Evolutionary conservation across 2,329 filamentous ascomycete species (phyloP).

Genomic region (Penicillium sp.): DNA sequence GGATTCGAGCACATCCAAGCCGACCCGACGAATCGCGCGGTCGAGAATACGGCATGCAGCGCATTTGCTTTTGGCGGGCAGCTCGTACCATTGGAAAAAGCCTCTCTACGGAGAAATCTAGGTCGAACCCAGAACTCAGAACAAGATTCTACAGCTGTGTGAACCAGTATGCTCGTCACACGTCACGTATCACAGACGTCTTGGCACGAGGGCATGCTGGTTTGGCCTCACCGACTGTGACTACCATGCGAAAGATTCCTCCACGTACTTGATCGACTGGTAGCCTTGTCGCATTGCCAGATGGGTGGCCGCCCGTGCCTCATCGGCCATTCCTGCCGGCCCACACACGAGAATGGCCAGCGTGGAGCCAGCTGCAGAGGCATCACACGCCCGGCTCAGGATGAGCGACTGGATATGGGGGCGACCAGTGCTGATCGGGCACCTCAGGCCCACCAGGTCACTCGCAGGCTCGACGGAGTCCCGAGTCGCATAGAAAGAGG

Average conservation of each 20-base stretch:
- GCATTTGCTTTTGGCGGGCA: neutral
- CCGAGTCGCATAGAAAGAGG: constrained; percentile 36
- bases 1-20: neutral
- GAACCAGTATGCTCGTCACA: neutral
- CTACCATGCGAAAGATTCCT: constrained; percentile 51
- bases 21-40: neutral
- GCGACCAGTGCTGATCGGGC: constrained; percentile 38
- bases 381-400: constrained; percentile 36
- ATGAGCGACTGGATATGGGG: constrained; percentile 45
- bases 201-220: neutral
- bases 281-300: constrained; percentile 39
- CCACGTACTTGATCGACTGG: constrained; percentile 48
- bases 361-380: constrained; percentile 29
- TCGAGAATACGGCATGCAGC: neutral
- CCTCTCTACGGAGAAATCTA: neutral
- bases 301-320: constrained; percentile 47
- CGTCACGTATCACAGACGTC: constrained; percentile 6
- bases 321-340: constrained; percentile 51
- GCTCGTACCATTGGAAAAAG: neutral
- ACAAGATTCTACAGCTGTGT: neutral
- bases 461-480: neutral
- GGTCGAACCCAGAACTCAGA: neutral
- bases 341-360: constrained; percentile 52
- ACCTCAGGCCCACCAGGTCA: constrained; percentile 5
- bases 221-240: neutral